Conservation (phyloP, 371 early-diverging fungal species). For the Rhizomucor miehei region DNA sequence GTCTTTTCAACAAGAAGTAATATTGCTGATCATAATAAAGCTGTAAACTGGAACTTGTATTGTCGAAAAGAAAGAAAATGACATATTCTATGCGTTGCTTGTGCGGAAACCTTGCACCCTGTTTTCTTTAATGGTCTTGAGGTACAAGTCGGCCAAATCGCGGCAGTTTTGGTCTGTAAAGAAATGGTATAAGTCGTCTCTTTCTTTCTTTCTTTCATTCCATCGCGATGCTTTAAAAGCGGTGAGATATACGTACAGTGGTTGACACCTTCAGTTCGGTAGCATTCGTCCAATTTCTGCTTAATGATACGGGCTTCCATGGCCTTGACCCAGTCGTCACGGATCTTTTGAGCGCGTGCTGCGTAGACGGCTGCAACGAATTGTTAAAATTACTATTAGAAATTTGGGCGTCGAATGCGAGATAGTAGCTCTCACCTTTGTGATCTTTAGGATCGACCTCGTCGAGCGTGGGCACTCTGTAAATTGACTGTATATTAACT, state of each 20-base stretch:
- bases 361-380: conserved; percentile 58
- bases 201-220: neutral
- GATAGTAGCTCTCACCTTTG: conserved; percentile 29
- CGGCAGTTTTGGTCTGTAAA: conserved; percentile 44
- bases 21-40: neutral
- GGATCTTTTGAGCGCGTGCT: conserved; percentile 73
- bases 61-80: conserved; percentile 41
- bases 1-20: conserved; percentile 36
- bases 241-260: conserved; percentile 46
- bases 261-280: conserved; percentile 80
- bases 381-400: neutral
- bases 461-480: conserved; percentile 42
- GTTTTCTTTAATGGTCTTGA: conserved; percentile 41
- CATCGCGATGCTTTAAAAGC: neutral
- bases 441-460: conserved; percentile 42
- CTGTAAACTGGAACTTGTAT: conserved; percentile 11
- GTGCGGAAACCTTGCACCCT: conserved; percentile 51
- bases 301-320: conserved; percentile 81
- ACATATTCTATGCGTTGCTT: conserved; percentile 11
- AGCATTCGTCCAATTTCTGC: conserved; percentile 75
- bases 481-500: too few species aligned
- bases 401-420: neutral
- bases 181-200: too few species aligned
- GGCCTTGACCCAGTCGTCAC: conserved; percentile 82
- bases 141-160: conserved; percentile 45